Base-by-base conservation (phyloP, 2,329 filamentous ascomycete species). In the Fusarium sp. region DNA sequence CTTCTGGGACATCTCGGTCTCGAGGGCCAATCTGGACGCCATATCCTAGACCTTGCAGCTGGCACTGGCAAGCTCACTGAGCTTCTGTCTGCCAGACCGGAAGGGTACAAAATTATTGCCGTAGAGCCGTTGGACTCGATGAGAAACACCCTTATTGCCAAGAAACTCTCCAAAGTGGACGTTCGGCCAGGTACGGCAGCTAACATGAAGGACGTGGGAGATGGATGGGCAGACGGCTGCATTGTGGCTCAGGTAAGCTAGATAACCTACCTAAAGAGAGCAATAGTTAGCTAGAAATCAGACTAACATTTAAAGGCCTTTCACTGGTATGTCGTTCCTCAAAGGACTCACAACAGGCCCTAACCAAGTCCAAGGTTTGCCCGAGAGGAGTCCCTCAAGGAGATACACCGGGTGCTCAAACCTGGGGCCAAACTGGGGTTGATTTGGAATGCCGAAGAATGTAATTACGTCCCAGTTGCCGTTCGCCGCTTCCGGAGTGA, bases 371-470 rank as follows among this genome's bases (percentile, higher is more conserved):
- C 22, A 55, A 91, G 92, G 92, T 94, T 94, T 82, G 89, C 92
- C 44, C 92, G 87, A 60, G 82, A 87, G 47, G 86, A 89, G 41
- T 84, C 91, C 0, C 82, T 95, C 34, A 81, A 84, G 51, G 91
- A 94, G 75, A 91, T 94, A n/a, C 87, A 90, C 74, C 88, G 92
- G 52, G 87, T 92, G 0, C 82, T 94, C 54, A 88, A 87, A 76
- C 89, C 89, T 1, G 87, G 87, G 12, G 88, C 88, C 12, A 85
- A 85, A 34, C 84, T 94, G 34, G 92, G 90, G 20, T 81, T 93
- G 79, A 90, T 94, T 60, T 94, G 93, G 92, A 94, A 94, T 75
- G 84, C 91, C 67, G 92, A 94, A 79, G 90, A 93, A 73, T 93
- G 91, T 91, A 82, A 87, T 20, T 30, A 14, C 26, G 57, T 44